phyloP scores from a whole-genome alignment of 202 grass and related monocot genomes.

The Schoenoplectus tabernaemontani region DNA sequence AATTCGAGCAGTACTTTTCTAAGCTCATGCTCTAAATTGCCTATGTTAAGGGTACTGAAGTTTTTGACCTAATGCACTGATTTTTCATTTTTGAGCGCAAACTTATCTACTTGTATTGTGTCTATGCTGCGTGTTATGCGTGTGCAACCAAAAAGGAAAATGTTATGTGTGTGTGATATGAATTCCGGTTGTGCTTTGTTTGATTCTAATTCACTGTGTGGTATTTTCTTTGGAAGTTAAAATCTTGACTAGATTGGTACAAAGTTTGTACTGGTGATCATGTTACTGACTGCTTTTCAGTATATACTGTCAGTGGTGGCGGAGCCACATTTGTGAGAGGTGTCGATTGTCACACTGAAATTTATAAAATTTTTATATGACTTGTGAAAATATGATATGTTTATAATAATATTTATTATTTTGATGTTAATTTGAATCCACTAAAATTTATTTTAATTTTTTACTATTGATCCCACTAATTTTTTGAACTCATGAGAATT shows the following conservation, averaged over 20 bases:
- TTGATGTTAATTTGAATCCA: no score
- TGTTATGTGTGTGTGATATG: background rate
- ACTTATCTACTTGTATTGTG: background rate
- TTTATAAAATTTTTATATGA: no score
- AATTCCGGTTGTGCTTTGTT: background rate
- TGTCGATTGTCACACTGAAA: no score
- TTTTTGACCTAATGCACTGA: background rate
- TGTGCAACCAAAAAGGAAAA: background rate
- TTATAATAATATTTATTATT: no score
- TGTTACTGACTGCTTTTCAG: background rate
- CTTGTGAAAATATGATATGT: no score
- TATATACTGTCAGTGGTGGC: no score
- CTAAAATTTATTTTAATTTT: no score
- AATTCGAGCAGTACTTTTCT: constrained; percentile 81
- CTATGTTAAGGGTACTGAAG: background rate
- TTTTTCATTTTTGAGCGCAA: background rate
- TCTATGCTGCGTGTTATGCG: background rate
- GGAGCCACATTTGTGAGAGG: no score
- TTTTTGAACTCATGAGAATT: no score
- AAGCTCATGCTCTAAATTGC: constrained; percentile 63
- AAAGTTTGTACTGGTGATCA: background rate
- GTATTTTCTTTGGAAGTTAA: background rate
- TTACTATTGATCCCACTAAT: no score
- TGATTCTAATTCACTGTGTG: background rate
- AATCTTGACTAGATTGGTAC: background rate